Evolutionary conservation across 2,329 filamentous ascomycete species (phyloP).

Genomic region (Calonectria naviculata): DNA sequence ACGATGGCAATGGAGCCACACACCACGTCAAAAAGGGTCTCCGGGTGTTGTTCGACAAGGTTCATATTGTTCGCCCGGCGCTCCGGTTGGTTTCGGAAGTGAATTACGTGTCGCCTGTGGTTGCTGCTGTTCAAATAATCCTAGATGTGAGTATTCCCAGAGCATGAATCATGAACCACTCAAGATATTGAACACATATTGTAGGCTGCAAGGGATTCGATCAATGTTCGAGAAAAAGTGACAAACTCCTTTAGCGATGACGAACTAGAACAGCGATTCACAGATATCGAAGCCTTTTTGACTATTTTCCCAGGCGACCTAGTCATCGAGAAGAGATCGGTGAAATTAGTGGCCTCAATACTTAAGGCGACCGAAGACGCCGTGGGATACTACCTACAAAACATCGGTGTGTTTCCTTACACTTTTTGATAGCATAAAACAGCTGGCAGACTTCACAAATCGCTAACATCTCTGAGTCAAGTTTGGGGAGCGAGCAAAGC

Average conservation of each 20-base stretch:
- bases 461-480: background rate
- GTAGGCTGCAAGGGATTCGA: background rate
- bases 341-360: background rate
- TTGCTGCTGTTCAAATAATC: background rate
- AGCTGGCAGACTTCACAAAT: background rate
- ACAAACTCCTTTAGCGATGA: background rate
- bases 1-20: background rate
- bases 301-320: background rate
- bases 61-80: background rate
- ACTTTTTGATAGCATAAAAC: background rate
- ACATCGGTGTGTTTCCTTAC: background rate
- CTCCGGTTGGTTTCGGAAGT: background rate
- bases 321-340: background rate
- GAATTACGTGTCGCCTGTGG: background rate
- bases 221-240: background rate
- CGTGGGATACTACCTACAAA: background rate
- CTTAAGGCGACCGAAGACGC: background rate
- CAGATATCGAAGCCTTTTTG: background rate
- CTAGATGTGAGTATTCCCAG: background rate
- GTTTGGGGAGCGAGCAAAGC: background rate
- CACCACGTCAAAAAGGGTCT: background rate
- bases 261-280: background rate
- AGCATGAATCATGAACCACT: background rate
- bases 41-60: background rate
- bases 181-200: background rate